Evolutionary conservation across 305 asterid genomes (phyloP).

Genomic region (Fraxinus dipetala): DNA sequence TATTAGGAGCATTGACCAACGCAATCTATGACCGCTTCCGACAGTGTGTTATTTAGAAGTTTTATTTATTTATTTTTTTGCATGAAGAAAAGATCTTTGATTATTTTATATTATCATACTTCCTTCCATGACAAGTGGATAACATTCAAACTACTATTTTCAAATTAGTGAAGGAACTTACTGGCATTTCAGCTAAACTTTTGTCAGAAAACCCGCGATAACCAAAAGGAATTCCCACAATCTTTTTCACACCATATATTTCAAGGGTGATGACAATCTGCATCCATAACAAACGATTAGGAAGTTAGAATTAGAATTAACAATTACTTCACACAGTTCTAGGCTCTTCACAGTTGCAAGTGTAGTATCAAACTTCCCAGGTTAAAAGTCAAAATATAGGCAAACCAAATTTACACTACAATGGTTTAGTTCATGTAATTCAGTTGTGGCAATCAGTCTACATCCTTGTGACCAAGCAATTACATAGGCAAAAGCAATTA

Average conservation of each 20-base stretch:
- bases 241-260: conserved; percentile 88
- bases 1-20: not conserved
- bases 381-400: conserved; percentile 6
- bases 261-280: conserved; percentile 96
- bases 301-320: conserved; percentile 12
- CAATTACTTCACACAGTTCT: conserved; percentile 11
- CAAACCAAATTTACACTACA: not conserved
- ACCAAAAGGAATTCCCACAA: conserved; percentile 90
- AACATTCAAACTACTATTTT: not conserved
- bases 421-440: conserved; percentile 8
- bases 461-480: not conserved
- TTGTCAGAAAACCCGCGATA: conserved; percentile 84
- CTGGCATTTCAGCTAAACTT: conserved; percentile 75
- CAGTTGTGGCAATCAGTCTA: conserved; percentile 9
- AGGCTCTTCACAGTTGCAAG: not conserved
- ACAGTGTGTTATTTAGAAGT: not conserved
- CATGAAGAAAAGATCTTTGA: not conserved
- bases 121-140: not conserved
- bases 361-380: not conserved
- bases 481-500: not conserved
- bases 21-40: not conserved
- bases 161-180: conserved; percentile 39
- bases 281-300: conserved; percentile 29
- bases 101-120: not conserved
- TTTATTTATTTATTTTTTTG: not conserved